Evolutionary conservation across 208 protist species (phyloP), one percentile per base, ranked within the genome.

Genomic region (Wallacemonas sp.): DNA sequence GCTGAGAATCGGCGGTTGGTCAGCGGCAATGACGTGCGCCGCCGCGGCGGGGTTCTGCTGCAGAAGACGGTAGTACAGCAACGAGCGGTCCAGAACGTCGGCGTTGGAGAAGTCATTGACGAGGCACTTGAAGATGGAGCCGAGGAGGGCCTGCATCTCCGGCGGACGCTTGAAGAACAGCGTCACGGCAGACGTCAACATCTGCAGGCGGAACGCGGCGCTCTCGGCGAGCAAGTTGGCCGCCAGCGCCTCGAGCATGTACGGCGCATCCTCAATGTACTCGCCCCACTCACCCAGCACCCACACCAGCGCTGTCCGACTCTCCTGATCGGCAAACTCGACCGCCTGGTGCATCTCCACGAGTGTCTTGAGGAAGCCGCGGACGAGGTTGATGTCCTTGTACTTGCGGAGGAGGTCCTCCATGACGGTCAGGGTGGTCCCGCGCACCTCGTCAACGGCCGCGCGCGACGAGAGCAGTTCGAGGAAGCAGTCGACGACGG

Each of bases 141-240:
- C 91, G 24, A 98, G 83, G 29, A 97, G 78, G 5, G 33, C 55
- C 68, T 98, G 89, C 78, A 94, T 87, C 71, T 98, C 95, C 0
- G 86, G 80, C 1, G 96, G 92, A 4, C 94, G 80, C 70, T 96
- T 96, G 77, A 98, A 97, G 62, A 98, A 98, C 21, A 98, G 74
- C 56, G 78, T 96, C 24, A 93, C 65, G 12, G 85, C 64, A 11
- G 93, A 72, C 11, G 95, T 94, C 1, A 98, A 84, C 64, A 98
- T 78, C 66, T 96, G 89, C 44, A 82, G 46, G 14, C 87, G 85
- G 36, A 98, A 83, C 43, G 70, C 61, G 16, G 78, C 78, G 21
- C 68, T 33, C 21, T 91, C 76, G 0, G 69, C 54, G 32, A 74
- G 47, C 16, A 89, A 72, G 32, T 62, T 68, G 57, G 81, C 77